A percentile compares a stretch with the other conserved stretches of the same genome.
phyloP scores from a whole-genome alignment of 1,284 basidiomycete genomes.

The Sutorius eximius region DNA sequence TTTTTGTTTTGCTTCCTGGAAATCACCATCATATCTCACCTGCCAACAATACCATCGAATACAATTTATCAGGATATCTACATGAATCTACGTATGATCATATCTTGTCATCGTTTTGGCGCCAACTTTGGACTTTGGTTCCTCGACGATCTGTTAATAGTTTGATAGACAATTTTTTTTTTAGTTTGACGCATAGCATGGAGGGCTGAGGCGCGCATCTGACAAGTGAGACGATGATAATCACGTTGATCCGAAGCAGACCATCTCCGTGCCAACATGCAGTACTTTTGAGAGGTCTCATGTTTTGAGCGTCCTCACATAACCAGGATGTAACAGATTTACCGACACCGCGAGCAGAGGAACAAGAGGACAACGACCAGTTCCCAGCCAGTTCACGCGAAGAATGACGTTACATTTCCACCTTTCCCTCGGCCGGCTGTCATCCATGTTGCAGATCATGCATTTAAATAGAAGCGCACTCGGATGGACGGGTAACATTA shows the following conservation, averaged over 20 bases:
- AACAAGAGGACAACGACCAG: too few species aligned
- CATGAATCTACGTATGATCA: slow-evolving; percentile 1
- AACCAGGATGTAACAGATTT: too few species aligned
- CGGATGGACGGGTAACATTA: too few species aligned
- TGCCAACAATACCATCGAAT: background rate
- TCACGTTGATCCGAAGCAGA: background rate
- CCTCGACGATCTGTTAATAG: slow-evolving; percentile 2
- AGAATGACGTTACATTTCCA: too few species aligned
- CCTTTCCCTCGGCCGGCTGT: too few species aligned
- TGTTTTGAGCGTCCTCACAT: too few species aligned
- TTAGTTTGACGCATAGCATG: background rate
- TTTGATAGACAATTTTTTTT: slow-evolving; percentile 2
- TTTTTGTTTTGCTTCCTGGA: background rate
- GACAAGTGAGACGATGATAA: background rate
- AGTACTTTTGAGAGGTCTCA: too few species aligned
- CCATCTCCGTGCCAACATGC: too few species aligned
- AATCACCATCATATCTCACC: slow-evolving; percentile 3
- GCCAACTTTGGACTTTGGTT: slow-evolving; percentile 1
- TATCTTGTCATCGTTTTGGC: background rate
- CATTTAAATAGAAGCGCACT: too few species aligned
- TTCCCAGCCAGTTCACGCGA: too few species aligned
- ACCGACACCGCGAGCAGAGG: too few species aligned
- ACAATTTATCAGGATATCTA: slow-evolving; percentile 15
- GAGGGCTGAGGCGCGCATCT: background rate
- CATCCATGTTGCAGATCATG: too few species aligned